A percentile compares a stretch with the other conserved stretches of the same genome.
phyloP scores from a whole-genome alignment of 768 basidiomycete species.

The Gelatoporia subvermispora region DNA sequence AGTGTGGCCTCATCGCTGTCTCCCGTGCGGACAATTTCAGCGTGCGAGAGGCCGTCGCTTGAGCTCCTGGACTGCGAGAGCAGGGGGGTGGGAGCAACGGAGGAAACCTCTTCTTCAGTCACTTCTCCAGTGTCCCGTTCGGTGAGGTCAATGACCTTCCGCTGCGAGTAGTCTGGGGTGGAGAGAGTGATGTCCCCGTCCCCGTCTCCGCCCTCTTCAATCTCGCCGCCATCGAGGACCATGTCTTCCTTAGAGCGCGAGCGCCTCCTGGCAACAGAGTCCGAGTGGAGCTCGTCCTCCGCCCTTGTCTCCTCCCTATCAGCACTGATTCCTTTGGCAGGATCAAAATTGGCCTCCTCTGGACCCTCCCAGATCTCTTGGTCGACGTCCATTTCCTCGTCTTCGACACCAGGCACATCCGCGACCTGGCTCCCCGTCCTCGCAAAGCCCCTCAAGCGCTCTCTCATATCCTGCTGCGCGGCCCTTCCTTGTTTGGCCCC shows the following conservation, averaged over 20 bases:
- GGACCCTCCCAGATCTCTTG: slow-evolving; percentile 11
- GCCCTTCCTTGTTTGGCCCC: slow-evolving; percentile 8
- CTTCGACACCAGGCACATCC: slow-evolving; percentile 7
- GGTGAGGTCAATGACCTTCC: slow-evolving; percentile 2
- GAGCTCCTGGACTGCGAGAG: not conserved
- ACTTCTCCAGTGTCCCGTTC: not conserved
- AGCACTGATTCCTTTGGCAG: slow-evolving; percentile 14
- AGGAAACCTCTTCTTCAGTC: not conserved
- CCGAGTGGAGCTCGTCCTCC: slow-evolving; percentile 9
- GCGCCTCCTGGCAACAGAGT: not conserved
- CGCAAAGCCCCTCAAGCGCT: slow-evolving; percentile 49
- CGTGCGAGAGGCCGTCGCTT: not conserved
- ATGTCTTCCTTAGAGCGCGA: not conserved
- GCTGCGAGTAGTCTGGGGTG: not conserved
- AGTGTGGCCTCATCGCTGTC: slow-evolving; percentile 5
- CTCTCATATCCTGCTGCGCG: slow-evolving; percentile 36
- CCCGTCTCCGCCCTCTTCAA: not conserved
- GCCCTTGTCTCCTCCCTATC: slow-evolving; percentile 14
- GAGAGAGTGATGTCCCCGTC: not conserved
- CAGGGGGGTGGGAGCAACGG: not conserved
- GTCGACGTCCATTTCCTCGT: slow-evolving; percentile 19
- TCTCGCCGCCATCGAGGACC: not conserved
- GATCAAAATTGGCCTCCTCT: slow-evolving; percentile 6
- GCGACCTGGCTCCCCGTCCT: slow-evolving; percentile 39
- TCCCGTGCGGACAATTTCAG: slow-evolving; percentile 11